Evolutionary conservation across 1,139 yeast genomes (phyloP).

Genomic region (Blastobotrys indianensis): DNA sequence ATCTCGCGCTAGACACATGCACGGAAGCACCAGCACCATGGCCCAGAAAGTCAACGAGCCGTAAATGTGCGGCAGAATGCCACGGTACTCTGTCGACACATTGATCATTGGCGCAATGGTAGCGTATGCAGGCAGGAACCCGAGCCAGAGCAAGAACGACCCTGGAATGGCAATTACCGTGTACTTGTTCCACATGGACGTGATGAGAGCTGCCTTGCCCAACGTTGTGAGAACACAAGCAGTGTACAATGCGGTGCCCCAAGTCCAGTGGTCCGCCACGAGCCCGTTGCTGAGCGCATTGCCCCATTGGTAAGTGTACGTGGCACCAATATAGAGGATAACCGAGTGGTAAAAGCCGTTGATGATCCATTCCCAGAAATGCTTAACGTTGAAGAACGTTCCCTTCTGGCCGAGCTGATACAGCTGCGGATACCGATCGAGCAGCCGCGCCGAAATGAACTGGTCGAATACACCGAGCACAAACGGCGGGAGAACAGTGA

Average conservation of each 20-base stretch:
- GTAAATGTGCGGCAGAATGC: constrained; percentile 70
- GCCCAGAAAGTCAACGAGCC: constrained; percentile 84
- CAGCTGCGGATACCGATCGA: constrained; percentile 88
- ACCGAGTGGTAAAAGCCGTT: constrained; percentile 96
- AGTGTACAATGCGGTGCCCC: constrained; percentile 91
- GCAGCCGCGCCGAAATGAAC: constrained; percentile 81
- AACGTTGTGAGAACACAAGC: constrained; percentile 83
- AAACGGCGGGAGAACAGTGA: constrained; percentile 93
- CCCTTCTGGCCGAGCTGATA: constrained; percentile 88
- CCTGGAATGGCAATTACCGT: constrained; percentile 93
- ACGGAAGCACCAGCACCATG: constrained; percentile 65
- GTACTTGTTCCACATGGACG: constrained; percentile 92
- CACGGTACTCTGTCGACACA: constrained; percentile 79
- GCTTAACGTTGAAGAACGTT: constrained; percentile 79
- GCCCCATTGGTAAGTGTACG: constrained; percentile 64
- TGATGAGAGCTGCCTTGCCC: constrained; percentile 90
- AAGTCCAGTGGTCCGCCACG: constrained; percentile 86
- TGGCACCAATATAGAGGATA: constrained; percentile 68
- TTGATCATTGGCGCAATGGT: constrained; percentile 75
- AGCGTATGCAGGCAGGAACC: constrained; percentile 83
- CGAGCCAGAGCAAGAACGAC: constrained; percentile 76
- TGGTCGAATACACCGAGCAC: constrained; percentile 96
- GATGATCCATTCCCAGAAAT: constrained; percentile 95
- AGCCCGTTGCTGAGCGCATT: constrained; percentile 58
- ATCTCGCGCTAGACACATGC: constrained; percentile 77